Evolutionary conservation across 2,329 filamentous ascomycete genomes (phyloP).

Genomic region (Myriosclerotinia curreyana): DNA sequence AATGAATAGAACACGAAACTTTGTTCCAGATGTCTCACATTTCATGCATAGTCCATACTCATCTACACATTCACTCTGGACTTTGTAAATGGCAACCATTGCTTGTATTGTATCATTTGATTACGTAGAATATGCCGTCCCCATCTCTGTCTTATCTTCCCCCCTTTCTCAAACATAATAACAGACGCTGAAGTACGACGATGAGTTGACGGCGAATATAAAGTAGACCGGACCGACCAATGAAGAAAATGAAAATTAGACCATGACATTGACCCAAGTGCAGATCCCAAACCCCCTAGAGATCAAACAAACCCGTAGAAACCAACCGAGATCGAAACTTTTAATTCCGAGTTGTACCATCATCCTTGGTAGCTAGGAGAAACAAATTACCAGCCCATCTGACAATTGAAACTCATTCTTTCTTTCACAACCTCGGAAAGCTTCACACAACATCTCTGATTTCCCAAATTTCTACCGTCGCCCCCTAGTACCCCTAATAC

Average conservation of each 20-base stretch:
- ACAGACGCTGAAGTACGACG: constrained; percentile 26
- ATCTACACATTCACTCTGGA: not conserved
- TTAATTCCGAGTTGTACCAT: constrained; percentile 25
- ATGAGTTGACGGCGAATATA: constrained; percentile 19
- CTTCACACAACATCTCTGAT: constrained; percentile 34
- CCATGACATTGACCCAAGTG: constrained; percentile 31
- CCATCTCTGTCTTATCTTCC: constrained; percentile 16
- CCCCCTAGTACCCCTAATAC: constrained; percentile 20
- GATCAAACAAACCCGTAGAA: constrained; percentile 24
- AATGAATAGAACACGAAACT: not conserved
- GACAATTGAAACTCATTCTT: constrained; percentile 22
- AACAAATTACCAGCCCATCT: constrained; percentile 29
- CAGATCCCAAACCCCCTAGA: constrained; percentile 22
- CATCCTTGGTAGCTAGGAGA: constrained; percentile 27
- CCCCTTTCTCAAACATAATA: constrained; percentile 21
- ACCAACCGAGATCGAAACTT: constrained; percentile 29
- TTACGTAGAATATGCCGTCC: constrained; percentile 31
- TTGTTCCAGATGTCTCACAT: not conserved
- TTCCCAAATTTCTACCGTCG: constrained; percentile 26
- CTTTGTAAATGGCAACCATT: constrained; percentile 8
- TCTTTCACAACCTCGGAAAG: constrained; percentile 27
- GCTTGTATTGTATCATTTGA: constrained; percentile 25
- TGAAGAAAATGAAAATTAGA: constrained; percentile 26
- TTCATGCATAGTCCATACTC: not conserved
- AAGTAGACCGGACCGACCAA: constrained; percentile 21